Conservation (phyloP, 2,329 filamentous ascomycete genomes). For the Gnomoniopsis sp. region DNA sequence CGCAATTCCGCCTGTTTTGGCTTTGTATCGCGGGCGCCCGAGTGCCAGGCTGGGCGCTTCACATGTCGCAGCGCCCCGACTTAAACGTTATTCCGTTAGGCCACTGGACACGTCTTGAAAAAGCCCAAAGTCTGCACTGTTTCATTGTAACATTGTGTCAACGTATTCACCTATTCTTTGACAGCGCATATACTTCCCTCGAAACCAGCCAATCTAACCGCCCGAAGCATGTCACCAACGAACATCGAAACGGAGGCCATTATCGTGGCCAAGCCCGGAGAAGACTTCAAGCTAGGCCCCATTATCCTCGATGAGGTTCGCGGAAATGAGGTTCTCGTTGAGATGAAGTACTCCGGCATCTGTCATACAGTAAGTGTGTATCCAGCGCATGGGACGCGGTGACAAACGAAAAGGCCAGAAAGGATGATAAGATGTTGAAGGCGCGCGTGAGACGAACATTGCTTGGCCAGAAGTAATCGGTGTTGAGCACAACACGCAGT, state of each 20-base stretch:
- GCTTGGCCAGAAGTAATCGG: background rate
- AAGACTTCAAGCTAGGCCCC: constrained; percentile 8
- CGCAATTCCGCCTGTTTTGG: too few species aligned
- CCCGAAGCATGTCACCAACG: constrained; percentile 2
- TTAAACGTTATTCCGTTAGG: too few species aligned
- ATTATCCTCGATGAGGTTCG: constrained; percentile 12
- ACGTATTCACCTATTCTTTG: background rate
- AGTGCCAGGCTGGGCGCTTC: too few species aligned
- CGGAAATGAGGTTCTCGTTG: constrained; percentile 14
- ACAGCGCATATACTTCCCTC: background rate
- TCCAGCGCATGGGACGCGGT: background rate
- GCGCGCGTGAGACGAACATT: background rate
- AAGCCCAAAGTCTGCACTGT: too few species aligned
- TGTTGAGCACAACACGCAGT: too few species aligned
- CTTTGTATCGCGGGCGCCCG: too few species aligned
- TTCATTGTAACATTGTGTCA: too few species aligned
- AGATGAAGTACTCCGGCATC: constrained; percentile 16
- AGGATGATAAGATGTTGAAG: background rate
- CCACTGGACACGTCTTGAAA: too few species aligned
- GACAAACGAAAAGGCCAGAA: background rate
- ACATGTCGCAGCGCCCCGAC: too few species aligned
- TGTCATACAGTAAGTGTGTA: constrained; percentile 10
- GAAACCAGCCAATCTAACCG: background rate
- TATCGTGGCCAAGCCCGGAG: constrained; percentile 6
- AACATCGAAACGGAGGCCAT: constrained; percentile 15